phyloP scores from a whole-genome alignment of 495 filamentous ascomycete species.

The Sphaerosporella brunnea region DNA sequence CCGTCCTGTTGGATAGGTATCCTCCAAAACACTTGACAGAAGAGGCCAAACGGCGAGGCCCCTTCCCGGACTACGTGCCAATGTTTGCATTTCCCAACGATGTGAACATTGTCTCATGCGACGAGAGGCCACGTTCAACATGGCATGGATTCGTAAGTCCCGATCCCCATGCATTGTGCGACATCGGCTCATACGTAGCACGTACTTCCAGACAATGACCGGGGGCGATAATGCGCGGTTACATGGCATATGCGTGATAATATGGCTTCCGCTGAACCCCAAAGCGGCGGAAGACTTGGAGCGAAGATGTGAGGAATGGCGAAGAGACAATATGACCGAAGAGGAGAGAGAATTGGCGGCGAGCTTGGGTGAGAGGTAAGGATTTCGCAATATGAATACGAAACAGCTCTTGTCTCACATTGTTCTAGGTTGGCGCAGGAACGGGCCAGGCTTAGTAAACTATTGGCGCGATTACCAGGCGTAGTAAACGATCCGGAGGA shows the following conservation, averaged over 20 bases:
- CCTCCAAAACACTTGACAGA: conserved; percentile 66
- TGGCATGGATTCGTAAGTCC: conserved; percentile 72
- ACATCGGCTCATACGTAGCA: background rate
- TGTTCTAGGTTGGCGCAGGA: conserved; percentile 48
- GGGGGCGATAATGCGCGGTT: conserved; percentile 76
- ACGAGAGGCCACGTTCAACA: conserved; percentile 78
- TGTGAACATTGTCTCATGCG: conserved; percentile 85
- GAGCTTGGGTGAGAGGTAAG: conserved; percentile 63
- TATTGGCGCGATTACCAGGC: conserved; percentile 64
- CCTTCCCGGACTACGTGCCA: conserved; percentile 90
- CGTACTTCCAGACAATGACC: conserved; percentile 52
- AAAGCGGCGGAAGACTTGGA: conserved; percentile 76
- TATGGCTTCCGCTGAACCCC: conserved; percentile 77
- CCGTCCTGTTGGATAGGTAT: conserved; percentile 83
- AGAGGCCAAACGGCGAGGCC: conserved; percentile 59
- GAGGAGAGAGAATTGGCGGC: conserved; percentile 88
- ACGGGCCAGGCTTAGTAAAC: conserved; percentile 70
- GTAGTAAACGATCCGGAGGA: conserved; percentile 62
- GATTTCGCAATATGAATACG: background rate
- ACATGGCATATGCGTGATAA: conserved; percentile 76
- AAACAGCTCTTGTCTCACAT: conserved; percentile 3
- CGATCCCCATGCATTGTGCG: conserved; percentile 3
- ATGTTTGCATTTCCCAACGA: conserved; percentile 99
- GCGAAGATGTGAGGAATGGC: conserved; percentile 82
- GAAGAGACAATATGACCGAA: conserved; percentile 83